A percentile compares a stretch with the other conserved stretches of the same genome.
These are phyloP conservation scores for Linnemannia zychae DNA, from an alignment of 192 early-diverging fungal genomes.

Conservation along the genomic window DNA sequence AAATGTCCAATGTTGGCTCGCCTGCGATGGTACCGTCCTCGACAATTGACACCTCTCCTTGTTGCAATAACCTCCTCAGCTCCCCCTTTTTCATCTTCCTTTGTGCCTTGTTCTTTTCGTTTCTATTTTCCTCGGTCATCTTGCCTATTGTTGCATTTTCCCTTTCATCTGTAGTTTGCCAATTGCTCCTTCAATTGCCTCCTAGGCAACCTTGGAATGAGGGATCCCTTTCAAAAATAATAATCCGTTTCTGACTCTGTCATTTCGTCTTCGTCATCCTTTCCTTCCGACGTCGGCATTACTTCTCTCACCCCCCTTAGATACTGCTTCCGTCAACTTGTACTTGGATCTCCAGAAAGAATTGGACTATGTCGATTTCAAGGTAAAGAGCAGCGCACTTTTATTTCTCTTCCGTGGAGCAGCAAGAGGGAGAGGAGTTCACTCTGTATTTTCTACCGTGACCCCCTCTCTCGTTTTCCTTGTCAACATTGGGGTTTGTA, in stretches of 20 bases:
- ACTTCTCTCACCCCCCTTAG: not conserved
- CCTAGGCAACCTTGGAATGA: constrained; percentile 4
- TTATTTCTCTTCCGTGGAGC: not conserved
- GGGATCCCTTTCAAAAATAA: not conserved
- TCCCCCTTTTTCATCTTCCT: not conserved
- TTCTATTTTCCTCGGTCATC: not conserved
- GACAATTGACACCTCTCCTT: not conserved
- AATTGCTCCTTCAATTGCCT: not conserved
- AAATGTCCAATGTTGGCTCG: constrained; percentile 27
- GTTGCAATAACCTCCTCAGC: not conserved
- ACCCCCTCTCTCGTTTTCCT: not conserved
- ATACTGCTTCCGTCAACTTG: constrained; percentile 34
- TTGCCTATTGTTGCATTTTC: not conserved
- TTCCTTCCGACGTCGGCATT: not conserved
- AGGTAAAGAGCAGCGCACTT: not conserved
- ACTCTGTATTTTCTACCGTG: not conserved
- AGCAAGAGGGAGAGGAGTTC: not conserved
- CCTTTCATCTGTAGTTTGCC: not conserved
- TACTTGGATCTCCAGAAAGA: constrained; percentile 42
- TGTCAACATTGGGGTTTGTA: not conserved
- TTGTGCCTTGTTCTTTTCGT: not conserved
- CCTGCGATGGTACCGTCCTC: constrained; percentile 39
- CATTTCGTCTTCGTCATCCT: not conserved
- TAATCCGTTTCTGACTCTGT: not conserved
- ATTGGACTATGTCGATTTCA: constrained; percentile 36